Evolutionary conservation across 2,329 filamentous ascomycete genomes (phyloP).

Genomic region (Alternaria consortialis): DNA sequence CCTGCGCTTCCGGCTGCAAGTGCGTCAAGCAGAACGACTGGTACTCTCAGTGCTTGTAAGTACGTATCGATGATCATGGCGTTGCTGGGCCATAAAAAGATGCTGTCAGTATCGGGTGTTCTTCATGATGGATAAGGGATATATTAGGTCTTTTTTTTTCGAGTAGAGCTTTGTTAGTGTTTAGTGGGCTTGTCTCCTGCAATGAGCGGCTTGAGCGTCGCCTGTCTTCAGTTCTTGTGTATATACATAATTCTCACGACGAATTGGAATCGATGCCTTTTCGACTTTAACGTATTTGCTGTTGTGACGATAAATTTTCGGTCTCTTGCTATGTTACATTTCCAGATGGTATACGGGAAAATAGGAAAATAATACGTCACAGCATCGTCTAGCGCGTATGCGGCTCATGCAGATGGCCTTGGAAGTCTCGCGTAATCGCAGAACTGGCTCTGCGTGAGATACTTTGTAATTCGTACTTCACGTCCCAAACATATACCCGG

Average conservation of each 20-base stretch:
- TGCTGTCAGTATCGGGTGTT: conserved; percentile 3
- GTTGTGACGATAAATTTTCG: background rate
- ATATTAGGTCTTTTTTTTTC: background rate
- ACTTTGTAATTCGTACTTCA: background rate
- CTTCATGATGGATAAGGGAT: background rate
- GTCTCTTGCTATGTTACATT: background rate
- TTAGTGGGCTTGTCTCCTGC: conserved; percentile 19
- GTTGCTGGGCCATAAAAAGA: background rate
- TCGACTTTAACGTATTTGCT: conserved; percentile 4
- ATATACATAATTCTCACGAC: conserved; percentile 21
- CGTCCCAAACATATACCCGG: background rate
- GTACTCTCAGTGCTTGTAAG: conserved; percentile 57
- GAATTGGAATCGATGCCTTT: conserved; percentile 14
- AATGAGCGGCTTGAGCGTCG: conserved; percentile 12
- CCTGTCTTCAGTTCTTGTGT: conserved; percentile 26
- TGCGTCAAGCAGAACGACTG: conserved; percentile 56
- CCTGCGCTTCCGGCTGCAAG: conserved; percentile 51
- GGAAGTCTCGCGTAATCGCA: background rate
- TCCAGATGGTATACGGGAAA: background rate
- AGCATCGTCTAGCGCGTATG: background rate
- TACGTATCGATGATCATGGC: background rate
- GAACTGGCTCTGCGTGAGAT: background rate
- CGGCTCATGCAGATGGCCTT: background rate
- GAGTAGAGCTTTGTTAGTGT: conserved; percentile 13
- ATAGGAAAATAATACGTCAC: background rate